These are phyloP conservation scores for Talaromyces proteolyticus DNA, from an alignment of 495 filamentous ascomycete species.

Conservation along the genomic window DNA sequence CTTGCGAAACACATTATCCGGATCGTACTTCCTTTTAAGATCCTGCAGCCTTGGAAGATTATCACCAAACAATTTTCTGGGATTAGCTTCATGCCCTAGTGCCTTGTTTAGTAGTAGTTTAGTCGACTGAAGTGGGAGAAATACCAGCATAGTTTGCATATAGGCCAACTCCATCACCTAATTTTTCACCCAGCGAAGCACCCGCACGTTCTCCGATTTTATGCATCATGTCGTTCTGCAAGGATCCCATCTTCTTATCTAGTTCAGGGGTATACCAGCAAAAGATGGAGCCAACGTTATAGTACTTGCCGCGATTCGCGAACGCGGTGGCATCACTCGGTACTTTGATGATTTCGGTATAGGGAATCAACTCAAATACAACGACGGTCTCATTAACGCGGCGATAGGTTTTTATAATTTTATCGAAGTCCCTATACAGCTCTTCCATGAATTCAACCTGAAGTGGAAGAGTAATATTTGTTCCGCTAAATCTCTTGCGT, in stretches of 20 bases:
- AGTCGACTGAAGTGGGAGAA: too few species aligned
- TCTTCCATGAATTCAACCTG: conserved; percentile 8
- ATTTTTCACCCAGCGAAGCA: too few species aligned
- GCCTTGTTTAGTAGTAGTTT: too few species aligned
- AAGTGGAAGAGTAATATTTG: conserved; percentile 10
- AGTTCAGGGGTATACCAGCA: conserved; percentile 8
- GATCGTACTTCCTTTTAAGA: conserved; percentile 42
- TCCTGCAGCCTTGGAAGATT: conserved; percentile 27
- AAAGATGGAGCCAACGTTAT: conserved; percentile 12
- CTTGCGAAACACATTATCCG: conserved; percentile 36
- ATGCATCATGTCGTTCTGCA: conserved; percentile 7
- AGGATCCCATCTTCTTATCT: conserved; percentile 3
- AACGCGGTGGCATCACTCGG: conserved; percentile 10
- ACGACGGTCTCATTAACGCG: conserved; percentile 8
- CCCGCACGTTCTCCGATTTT: conserved; percentile 5
- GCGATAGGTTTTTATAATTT: not conserved
- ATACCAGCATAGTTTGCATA: conserved; percentile 20
- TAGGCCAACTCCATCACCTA: conserved; percentile 17
- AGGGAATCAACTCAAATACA: conserved; percentile 13
- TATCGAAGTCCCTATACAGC: conserved; percentile 10
- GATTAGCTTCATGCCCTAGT: conserved; percentile 20
- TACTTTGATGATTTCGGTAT: conserved; percentile 4
- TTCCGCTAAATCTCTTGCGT: conserved; percentile 9
- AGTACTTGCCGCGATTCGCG: conserved; percentile 13
- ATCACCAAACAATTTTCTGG: conserved; percentile 29